Base-by-base conservation (phyloP, 805 yeast species). In the Candida tallmaniae region DNA sequence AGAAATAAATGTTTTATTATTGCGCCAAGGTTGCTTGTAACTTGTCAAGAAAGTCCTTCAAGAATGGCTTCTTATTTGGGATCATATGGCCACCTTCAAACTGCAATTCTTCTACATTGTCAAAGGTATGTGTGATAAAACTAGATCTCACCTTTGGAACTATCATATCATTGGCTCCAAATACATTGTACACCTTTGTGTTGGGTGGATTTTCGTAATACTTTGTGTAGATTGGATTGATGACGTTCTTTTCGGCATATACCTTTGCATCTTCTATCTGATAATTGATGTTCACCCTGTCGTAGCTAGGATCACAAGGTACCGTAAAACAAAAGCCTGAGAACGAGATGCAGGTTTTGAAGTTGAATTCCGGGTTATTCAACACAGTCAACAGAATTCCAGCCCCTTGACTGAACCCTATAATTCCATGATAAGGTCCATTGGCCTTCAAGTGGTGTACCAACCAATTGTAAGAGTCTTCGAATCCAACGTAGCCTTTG, bases 341-440 rank as follows among this genome's bases (percentile, higher is more conserved):
- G 29, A 43, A 43, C 6, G 36, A 27, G 26, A 65, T 44, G 10
- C 58, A 39, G 5, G 60, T 36, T 5, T 64, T 50, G 21, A 62
- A 40, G 24, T 50, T 42, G 35, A 64, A 51, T 16, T 44, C 45
- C 5, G 41, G 39, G 8, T 38, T 35, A 32, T 52, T 60, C 4
- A 58, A 46, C 11, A 43, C 23, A 2, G 55, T 46, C 3, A 60
- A 48, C 3, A 66, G 44, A 62, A 65, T 54, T 6, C 64, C 61
- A 2, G 68, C 69, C 20, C 72, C 72, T 41, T 66, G 72, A 17
- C 67, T 59, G 35, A 65, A 66, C 3, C 71, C 72, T 23, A 66
- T 45, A 15, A 66, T 48, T 0, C 70, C 71, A 31, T 62, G 61
- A 42, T 58, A 65, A 1, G 72, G 72, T 6, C 72, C 72, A 36